Base-by-base conservation (phyloP, 768 basidiomycete species). In the Lactifluus rugatus region DNA sequence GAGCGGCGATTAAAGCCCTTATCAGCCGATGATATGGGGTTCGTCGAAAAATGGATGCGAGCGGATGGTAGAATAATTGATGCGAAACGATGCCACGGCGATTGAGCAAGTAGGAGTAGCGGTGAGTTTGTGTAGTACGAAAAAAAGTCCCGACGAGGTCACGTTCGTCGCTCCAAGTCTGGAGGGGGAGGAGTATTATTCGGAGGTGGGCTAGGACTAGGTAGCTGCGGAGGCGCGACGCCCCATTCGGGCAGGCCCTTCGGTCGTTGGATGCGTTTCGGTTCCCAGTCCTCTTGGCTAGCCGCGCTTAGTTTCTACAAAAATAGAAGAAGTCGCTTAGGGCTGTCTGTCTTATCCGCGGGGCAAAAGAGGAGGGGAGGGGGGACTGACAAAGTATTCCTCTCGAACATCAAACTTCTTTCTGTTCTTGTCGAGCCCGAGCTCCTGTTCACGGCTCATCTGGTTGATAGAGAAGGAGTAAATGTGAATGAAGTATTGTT, bases 231-330 rank as follows among this genome's bases (percentile, higher is more conserved):
- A 3, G 90, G 89, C 19, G 88, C 81, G 23, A 89, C 84, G 55
- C 93, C 94, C 94, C 92, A 95, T 69, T 95, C 93, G 1, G 91
- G 90, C n/a, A 91, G 72, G 17, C 93, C 94, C 39, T 83, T 81
- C 3, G 93, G 90, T 42, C 94, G 76, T 31, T 78, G 77, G 34
- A 96, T 89, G 39, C 94, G 77, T 65, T 87, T 88, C 47, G 84
- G 85, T 64, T 98, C 94, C 87, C 89, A 95, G 3, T 90, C 81
- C 57, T 86, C 81, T 52, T 83, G 79, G 3, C 77, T 72, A 31
- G 74, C 71, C 5, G 83, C 78, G 66, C 78, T 85, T 64, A 91
- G 71, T 64, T 84, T 83, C 89, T 87, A 66, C 36, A 32, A 31
- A 31, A 13, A 23, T 49, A 58, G 13, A 60, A n/a, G 39, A 3